Evolutionary conservation across 495 filamentous ascomycete genomes (phyloP), one percentile per base, ranked within the genome.

Genomic region (Filosporella fistucella): DNA sequence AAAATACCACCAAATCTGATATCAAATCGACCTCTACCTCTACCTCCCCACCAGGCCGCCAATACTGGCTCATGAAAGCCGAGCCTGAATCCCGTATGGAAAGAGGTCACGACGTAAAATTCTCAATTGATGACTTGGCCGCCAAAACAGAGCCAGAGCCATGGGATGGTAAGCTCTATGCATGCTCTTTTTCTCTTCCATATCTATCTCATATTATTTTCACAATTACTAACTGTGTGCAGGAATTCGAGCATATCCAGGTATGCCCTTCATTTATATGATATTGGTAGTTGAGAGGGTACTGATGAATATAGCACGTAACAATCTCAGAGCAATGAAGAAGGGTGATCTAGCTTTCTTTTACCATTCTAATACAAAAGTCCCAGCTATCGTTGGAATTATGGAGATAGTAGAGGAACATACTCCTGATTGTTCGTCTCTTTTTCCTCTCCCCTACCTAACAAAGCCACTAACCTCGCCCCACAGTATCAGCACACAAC

Each of bases 321-420:
- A 96, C 60, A 88, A 95, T 61, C 81, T 98, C 62, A 80, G 84
- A 1, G 74, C 81, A 4, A 98, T 97, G 93, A 88, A 86, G 63
- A 78, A 82, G 54, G 91, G 93, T 32, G 93, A 98, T 52, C 69
- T 86, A 34, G 91, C 89, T 28, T 96, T 98, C 68, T 96, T 98
- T 70, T 98, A 98, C 62, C 91, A 96, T 68, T 91, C 86, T n/a
- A 94, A 90, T 60, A 90, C 86, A 69, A 95, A 93, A 65, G 75
- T 81, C 24, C 91, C 93, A 0, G 91, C 89, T 2, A 86, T 98
- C 41, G 90, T 83, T 4, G 93, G 93, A n/a, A 78, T 85, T 7
- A 94, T 96, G 88, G 86, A 95, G 64, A 85, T 98, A 59, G 89
- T 94, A 2, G 66, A 78, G 51, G 89, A 94, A 64, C 82, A 88